phyloP scores from a whole-genome alignment of 2,329 filamentous ascomycete species.

The Fusarium sp. region DNA sequence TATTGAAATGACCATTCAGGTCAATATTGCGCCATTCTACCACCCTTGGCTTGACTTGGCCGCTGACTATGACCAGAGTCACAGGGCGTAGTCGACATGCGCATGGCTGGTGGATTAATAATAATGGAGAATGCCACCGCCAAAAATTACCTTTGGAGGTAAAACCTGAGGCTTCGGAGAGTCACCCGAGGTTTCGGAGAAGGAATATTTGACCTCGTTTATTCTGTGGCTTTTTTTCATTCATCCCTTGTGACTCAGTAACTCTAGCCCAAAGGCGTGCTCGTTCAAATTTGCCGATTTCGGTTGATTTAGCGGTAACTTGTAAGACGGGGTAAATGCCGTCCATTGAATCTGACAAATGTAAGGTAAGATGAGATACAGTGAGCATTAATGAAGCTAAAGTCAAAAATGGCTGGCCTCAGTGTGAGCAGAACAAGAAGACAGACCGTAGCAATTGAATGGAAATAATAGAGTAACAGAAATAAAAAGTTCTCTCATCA shows the following conservation, averaged over 20 bases:
- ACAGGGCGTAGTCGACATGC: slow-evolving; percentile 40
- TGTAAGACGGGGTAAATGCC: slow-evolving; percentile 7
- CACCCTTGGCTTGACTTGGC: neutral
- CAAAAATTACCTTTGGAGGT: slow-evolving; percentile 12
- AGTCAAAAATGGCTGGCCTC: neutral
- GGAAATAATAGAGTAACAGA: no score
- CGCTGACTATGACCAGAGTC: slow-evolving; percentile 6
- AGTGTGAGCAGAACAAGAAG: neutral
- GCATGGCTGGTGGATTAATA: slow-evolving; percentile 39
- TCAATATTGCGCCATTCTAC: slow-evolving; percentile 13
- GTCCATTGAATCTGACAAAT: slow-evolving; percentile 11
- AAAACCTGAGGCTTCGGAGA: neutral
- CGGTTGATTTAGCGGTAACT: slow-evolving; percentile 17
- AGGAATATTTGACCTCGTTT: slow-evolving; percentile 12
- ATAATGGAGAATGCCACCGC: slow-evolving; percentile 32
- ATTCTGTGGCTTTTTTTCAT: slow-evolving; percentile 35
- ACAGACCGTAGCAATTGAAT: no score
- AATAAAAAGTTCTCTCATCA: neutral
- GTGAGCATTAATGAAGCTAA: neutral
- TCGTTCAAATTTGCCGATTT: slow-evolving; percentile 11
- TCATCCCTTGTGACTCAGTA: slow-evolving; percentile 28
- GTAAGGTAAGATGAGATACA: slow-evolving; percentile 9
- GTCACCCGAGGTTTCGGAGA: no score
- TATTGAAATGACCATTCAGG: neutral
- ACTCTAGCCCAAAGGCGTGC: neutral